phyloP scores from a whole-genome alignment of 2,329 filamentous ascomycete genomes.

The Didymosphaeria variabile region DNA sequence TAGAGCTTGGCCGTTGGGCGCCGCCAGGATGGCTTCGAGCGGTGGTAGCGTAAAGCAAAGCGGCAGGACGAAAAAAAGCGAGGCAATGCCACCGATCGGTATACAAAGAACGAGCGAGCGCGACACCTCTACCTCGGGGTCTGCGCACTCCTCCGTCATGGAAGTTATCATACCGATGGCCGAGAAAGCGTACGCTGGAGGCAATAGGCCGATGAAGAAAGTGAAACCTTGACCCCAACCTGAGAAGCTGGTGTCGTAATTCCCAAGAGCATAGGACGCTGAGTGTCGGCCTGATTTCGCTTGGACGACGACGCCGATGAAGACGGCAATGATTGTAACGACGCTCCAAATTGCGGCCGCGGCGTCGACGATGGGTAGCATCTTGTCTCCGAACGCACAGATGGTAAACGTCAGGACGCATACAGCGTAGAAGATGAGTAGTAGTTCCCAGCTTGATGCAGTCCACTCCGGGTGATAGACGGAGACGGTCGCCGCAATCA shows the following conservation, averaged over 20 bases:
- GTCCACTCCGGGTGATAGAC: conserved; percentile 11
- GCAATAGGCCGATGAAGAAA: conserved; percentile 16
- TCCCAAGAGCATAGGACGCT: conserved; percentile 7
- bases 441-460: conserved; percentile 66
- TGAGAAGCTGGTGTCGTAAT: conserved; percentile 15
- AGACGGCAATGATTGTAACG: conserved; percentile 19
- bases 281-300: conserved; percentile 15
- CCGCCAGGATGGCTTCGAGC: conserved; percentile 55
- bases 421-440: conserved; percentile 75
- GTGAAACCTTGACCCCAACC: conserved; percentile 16
- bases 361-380: conserved; percentile 69
- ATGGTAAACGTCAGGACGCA: conserved; percentile 71
- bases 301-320: conserved; percentile 7
- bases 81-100: conserved; percentile 63
- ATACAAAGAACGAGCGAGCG: conserved; percentile 62
- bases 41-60: conserved; percentile 62
- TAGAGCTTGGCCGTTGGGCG: conserved; percentile 59
- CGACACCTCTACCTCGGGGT: conserved; percentile 60
- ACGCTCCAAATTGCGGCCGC: conserved; percentile 21
- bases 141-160: conserved; percentile 20
- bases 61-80: conserved; percentile 65
- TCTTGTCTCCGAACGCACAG: conserved; percentile 72
- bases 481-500: conserved; percentile 14
- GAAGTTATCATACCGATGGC: conserved; percentile 19
- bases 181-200: conserved; percentile 15